Conservation (phyloP, 2,329 filamentous ascomycete species). For the Xylaria sp. region DNA sequence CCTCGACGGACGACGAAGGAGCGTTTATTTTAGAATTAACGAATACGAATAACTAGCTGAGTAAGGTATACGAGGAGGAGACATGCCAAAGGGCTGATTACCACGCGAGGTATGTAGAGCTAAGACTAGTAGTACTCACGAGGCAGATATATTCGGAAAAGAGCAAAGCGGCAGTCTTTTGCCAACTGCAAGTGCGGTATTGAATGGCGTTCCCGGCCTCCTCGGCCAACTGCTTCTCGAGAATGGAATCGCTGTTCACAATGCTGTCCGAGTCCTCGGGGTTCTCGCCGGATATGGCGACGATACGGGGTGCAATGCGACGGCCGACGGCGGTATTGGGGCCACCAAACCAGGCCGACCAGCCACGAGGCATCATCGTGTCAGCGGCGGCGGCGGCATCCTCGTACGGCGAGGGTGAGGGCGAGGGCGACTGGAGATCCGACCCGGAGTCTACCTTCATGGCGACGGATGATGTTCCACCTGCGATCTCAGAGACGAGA, state of each 20-base stretch:
- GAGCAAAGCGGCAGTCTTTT: conserved; percentile 89
- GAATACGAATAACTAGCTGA: not conserved
- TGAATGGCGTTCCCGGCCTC: conserved; percentile 85
- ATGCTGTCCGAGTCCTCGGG: conserved; percentile 55
- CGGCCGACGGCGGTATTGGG: conserved; percentile 58
- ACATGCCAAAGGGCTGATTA: too few relatives aligned
- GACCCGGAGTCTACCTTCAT: conserved; percentile 43
- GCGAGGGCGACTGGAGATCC: conserved; percentile 38
- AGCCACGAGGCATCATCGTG: conserved; percentile 46
- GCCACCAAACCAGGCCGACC: conserved; percentile 55
- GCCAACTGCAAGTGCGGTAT: conserved; percentile 94
- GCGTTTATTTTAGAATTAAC: too few relatives aligned
- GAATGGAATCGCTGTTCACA: conserved; percentile 60
- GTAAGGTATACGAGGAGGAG: not conserved
- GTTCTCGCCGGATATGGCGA: conserved; percentile 36
- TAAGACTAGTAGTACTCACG: conserved; percentile 51
- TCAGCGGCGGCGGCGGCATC: conserved; percentile 62
- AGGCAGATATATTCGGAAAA: conserved; percentile 97
- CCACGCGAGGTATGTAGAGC: not conserved
- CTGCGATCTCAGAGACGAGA: not conserved
- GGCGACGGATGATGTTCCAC: conserved; percentile 1
- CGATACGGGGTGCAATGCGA: conserved; percentile 60
- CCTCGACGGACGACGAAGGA: not conserved
- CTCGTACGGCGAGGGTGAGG: conserved; percentile 52
- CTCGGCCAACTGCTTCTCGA: conserved; percentile 76